A percentile compares a stretch with the other conserved stretches of the same genome.
Evolutionary conservation across 805 yeast genomes (phyloP).

Genomic region (Nakazawaea siamensis): DNA sequence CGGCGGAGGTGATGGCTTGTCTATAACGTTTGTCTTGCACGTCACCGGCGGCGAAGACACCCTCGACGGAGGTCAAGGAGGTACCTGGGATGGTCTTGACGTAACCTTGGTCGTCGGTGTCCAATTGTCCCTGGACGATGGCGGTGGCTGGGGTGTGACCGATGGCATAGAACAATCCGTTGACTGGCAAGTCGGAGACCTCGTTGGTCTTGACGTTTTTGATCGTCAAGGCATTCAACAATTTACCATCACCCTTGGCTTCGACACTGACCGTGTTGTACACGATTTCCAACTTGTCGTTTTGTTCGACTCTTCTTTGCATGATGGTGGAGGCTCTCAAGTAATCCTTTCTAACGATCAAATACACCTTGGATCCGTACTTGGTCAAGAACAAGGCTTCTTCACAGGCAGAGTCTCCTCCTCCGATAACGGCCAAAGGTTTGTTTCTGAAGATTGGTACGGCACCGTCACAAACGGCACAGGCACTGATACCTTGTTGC

Average conservation of each 20-base stretch:
- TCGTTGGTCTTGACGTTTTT: slow-evolving; percentile 68
- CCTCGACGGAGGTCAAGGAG: slow-evolving; percentile 74
- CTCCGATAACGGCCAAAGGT: slow-evolving; percentile 97
- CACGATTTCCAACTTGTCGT: slow-evolving; percentile 85
- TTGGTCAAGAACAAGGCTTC: slow-evolving; percentile 96
- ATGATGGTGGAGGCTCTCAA: slow-evolving; percentile 93
- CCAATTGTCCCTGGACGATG: slow-evolving; percentile 69
- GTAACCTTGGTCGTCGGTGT: slow-evolving; percentile 84
- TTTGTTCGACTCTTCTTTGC: slow-evolving; percentile 84
- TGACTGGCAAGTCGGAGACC: slow-evolving; percentile 62
- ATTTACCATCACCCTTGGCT: slow-evolving; percentile 91
- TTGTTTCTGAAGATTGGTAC: slow-evolving; percentile 97
- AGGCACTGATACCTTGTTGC: slow-evolving; percentile 99
- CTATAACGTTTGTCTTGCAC: slow-evolving; percentile 96
- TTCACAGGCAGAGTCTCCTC: slow-evolving; percentile 99
- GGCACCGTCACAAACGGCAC: slow-evolving; percentile 99
- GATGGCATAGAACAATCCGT: slow-evolving; percentile 94
- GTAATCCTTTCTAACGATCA: slow-evolving; percentile 89
- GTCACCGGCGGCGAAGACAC: slow-evolving; percentile 98
- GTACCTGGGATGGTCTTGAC: slow-evolving; percentile 86
- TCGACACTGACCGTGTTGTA: slow-evolving; percentile 80
- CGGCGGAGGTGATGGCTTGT: slow-evolving; percentile 99
- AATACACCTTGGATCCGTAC: slow-evolving; percentile 91
- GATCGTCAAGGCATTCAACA: slow-evolving; percentile 56
- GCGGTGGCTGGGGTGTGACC: slow-evolving; percentile 95